Conservation (phyloP, 495 filamentous ascomycete species). For the Neurospora sp. region DNA sequence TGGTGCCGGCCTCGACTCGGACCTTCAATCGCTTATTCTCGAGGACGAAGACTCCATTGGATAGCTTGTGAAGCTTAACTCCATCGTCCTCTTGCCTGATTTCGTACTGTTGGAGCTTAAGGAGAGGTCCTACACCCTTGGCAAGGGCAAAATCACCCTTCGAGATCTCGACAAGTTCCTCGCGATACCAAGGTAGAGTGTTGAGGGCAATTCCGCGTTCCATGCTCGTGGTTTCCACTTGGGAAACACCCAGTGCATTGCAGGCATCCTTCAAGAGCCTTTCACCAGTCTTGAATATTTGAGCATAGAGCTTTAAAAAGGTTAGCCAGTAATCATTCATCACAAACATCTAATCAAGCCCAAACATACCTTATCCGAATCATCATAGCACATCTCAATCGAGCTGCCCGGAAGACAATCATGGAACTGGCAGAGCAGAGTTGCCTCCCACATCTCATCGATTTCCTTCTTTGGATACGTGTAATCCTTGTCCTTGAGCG, state of each 20-base stretch:
- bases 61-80: constrained; percentile 56
- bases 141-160: constrained; percentile 34
- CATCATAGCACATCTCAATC: constrained; percentile 95
- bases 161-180: constrained; percentile 57
- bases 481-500: constrained; percentile 57
- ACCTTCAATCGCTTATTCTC: constrained; percentile 66
- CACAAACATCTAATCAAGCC: background rate
- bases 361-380: constrained; percentile 60
- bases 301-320: constrained; percentile 52
- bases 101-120: constrained; percentile 41
- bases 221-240: constrained; percentile 22
- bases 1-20: constrained; percentile 59
- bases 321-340: constrained; percentile 8
- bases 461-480: constrained; percentile 86
- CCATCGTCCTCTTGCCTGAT: constrained; percentile 29
- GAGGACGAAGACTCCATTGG: constrained; percentile 63
- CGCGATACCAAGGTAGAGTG: constrained; percentile 74
- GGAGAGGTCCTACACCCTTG: constrained; percentile 35
- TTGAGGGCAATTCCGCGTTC: constrained; percentile 53
- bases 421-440: constrained; percentile 88
- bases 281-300: constrained; percentile 69
- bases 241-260: constrained; percentile 51
- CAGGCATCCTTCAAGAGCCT: constrained; percentile 61
- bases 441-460: constrained; percentile 86
- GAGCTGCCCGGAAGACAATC: constrained; percentile 92